Percentiles rank a stretch among this genome's conserved stretches.
These are phyloP conservation scores for Neurospora sp. DNA, from an alignment of 495 filamentous ascomycete genomes.

Conservation along the genomic window DNA sequence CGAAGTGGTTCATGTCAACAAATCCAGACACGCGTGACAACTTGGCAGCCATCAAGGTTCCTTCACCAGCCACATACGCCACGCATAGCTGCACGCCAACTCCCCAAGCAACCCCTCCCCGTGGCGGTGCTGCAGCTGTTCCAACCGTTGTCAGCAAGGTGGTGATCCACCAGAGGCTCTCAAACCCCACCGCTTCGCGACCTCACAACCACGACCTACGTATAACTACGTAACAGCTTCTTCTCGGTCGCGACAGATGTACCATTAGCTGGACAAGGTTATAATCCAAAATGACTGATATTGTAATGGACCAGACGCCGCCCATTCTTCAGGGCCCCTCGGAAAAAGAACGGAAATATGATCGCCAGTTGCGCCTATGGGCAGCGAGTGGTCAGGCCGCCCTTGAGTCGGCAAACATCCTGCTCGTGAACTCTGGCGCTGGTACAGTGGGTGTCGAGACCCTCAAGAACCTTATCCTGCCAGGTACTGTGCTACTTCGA, in stretches of 20 bases:
- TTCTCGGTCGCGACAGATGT: not conserved
- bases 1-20: not conserved
- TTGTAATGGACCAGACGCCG: conserved; percentile 38
- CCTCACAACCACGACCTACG: not conserved
- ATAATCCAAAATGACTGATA: conserved; percentile 33
- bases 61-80: not conserved
- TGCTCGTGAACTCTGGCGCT: conserved; percentile 75
- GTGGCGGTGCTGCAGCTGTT: not conserved
- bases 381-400: conserved; percentile 84
- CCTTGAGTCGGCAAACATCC: conserved; percentile 78
- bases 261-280: not conserved
- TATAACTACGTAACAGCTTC: not conserved
- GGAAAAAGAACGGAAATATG: conserved; percentile 89
- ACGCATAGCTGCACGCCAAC: not conserved
- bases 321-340: conserved; percentile 53
- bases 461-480: conserved; percentile 92
- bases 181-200: not conserved
- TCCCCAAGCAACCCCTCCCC: not conserved
- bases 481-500: conserved; percentile 35
- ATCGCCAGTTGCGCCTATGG: conserved; percentile 92
- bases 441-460: conserved; percentile 84
- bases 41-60: not conserved
- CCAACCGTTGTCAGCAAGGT: not conserved
- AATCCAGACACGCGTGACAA: not conserved
- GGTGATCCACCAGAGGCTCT: not conserved